These are phyloP conservation scores for Quercus cerris DNA, from an alignment of 306 rosid species.

Conservation along the genomic window DNA sequence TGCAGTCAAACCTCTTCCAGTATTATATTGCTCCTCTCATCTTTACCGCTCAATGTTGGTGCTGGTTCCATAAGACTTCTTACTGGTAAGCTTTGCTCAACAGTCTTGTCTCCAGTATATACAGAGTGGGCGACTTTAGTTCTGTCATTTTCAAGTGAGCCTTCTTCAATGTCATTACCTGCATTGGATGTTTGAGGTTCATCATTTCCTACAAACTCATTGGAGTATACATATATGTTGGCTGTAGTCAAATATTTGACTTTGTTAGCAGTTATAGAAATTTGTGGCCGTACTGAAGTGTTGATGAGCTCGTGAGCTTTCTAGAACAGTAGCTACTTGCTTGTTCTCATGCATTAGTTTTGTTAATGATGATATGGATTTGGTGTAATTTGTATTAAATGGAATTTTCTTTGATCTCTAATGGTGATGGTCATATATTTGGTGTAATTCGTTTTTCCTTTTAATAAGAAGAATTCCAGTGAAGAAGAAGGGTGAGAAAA, in stretches of 20 bases:
- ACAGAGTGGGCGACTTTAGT: neutral
- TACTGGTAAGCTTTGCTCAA: slow-evolving; percentile 15
- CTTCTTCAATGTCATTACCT: slow-evolving; percentile 9
- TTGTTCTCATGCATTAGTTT: neutral
- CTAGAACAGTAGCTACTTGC: neutral
- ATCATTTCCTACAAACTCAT: slow-evolving; percentile 1
- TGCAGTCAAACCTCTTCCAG: slow-evolving; percentile 23
- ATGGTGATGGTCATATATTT: too few species aligned
- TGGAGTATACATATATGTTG: neutral
- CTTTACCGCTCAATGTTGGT: slow-evolving; percentile 1
- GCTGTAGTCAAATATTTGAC: neutral
- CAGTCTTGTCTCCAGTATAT: neutral
- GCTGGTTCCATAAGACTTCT: slow-evolving; percentile 19
- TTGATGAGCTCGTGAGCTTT: neutral
- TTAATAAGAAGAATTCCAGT: too few species aligned
- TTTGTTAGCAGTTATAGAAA: neutral
- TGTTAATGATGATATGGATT: too few species aligned
- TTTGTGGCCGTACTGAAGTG: neutral
- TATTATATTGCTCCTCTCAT: neutral
- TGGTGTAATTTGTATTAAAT: too few species aligned
- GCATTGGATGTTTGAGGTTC: slow-evolving; percentile 11
- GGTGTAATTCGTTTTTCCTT: too few species aligned
- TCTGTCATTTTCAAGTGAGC: slow-evolving; percentile 12
- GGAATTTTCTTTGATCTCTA: too few species aligned
- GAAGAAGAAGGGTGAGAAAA: too few species aligned